phyloP scores from a whole-genome alignment of 805 yeast genomes.

The Ogataea allantospora region DNA sequence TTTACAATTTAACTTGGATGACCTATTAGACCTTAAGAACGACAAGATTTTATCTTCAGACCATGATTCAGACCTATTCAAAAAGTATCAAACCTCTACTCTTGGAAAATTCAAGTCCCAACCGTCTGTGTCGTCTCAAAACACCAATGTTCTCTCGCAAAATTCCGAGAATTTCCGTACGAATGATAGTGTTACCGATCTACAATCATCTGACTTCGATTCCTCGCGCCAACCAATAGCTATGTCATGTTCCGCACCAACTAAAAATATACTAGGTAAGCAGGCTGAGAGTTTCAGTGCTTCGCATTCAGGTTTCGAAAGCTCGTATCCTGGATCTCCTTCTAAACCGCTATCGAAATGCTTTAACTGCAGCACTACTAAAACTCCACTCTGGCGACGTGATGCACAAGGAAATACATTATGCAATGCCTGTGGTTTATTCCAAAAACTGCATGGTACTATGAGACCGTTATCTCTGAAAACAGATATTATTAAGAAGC shows the following conservation, averaged over 20 bases:
- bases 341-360: slow-evolving; percentile 39
- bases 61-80: slow-evolving; percentile 24
- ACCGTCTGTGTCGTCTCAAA: slow-evolving; percentile 25
- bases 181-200: neutral
- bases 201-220: no score
- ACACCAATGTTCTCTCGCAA: slow-evolving; percentile 22
- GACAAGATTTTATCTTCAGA: slow-evolving; percentile 25
- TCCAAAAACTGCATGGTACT: slow-evolving; percentile 59
- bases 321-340: neutral
- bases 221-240: neutral
- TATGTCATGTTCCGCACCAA: neutral
- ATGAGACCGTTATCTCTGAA: slow-evolving; percentile 57
- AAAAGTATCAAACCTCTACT: slow-evolving; percentile 18
- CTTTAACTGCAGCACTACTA: slow-evolving; percentile 55
- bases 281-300: neutral
- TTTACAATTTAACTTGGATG: slow-evolving; percentile 24
- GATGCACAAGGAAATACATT: slow-evolving; percentile 58
- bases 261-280: neutral
- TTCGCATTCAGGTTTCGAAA: neutral
- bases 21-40: slow-evolving; percentile 26
- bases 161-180: neutral
- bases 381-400: slow-evolving; percentile 63
- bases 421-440: slow-evolving; percentile 65
- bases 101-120: slow-evolving; percentile 20
- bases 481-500: slow-evolving; percentile 56